Evolutionary conservation across 805 yeast genomes (phyloP), one percentile per base, ranked within the genome.

Genomic region (Candida alai): DNA sequence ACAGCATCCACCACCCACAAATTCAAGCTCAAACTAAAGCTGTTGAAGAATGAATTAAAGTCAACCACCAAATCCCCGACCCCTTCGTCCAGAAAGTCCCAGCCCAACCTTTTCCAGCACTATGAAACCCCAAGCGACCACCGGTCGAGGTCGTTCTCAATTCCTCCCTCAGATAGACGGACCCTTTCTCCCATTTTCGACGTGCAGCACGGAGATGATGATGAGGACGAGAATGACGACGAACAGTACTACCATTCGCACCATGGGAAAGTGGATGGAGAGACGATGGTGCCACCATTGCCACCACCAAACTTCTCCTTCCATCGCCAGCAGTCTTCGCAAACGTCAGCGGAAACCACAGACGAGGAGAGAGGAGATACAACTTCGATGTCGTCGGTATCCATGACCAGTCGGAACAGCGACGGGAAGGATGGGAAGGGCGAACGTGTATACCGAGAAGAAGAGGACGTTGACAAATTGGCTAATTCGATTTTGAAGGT

Each of bases 401-500:
- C 35, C 5, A 24, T 19, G 18, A 13, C 18, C 16, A 13, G 20
- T 22, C n/a, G n/a, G 29, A 31, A 5, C 15, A 29, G 11, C 30
- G 25, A 17, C 34, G 23, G 24, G n/a, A 18, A n/a, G 17, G 32
- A 26, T 18, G 32, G 6, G 4, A 17, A 6, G 2, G 34, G 16
- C 8, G 22, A 22, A n/a, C 3, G 10, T n/a, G 24, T 19, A 17
- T 18, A 17, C 8, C 4, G 15, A 17, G 35, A 28, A 12, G 44
- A 41, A 15, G 47, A 45, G 30, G 34, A 32, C 11, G 39, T 48
- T 6, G 53, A 48, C 28, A 36, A 33, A 10, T 36, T 48, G 18
- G 52, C 52, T 18, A 41, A 31, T 16, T 43, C 44, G 17, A 49
- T 49, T 22, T 32, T 49, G 12, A 36, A 34, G 20, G 49, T 47